Evolutionary conservation across 2,329 filamentous ascomycete species (phyloP).

Genomic region (Emericellopsis atlantica): DNA sequence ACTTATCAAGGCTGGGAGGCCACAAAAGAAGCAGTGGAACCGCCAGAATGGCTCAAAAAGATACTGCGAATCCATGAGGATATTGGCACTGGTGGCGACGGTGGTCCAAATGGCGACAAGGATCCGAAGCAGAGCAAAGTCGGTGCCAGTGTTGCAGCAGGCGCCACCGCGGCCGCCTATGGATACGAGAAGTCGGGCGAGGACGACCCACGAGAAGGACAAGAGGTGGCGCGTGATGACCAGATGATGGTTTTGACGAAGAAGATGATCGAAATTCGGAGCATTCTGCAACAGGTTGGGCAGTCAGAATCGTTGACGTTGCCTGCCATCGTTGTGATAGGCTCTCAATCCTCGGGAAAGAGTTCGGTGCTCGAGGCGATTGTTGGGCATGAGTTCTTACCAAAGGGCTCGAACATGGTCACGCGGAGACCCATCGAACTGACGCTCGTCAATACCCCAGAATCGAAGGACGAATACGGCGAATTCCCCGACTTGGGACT

Average conservation of each 20-base stretch:
- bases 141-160: constrained; percentile 50
- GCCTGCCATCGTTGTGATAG: constrained; percentile 97
- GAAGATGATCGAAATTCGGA: constrained; percentile 99
- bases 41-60: constrained; percentile 67
- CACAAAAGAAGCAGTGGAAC: constrained; percentile 64
- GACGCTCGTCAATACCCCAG: constrained; percentile 88
- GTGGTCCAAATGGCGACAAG: constrained; percentile 28
- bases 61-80: constrained; percentile 52
- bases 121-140: constrained; percentile 48
- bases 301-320: constrained; percentile 81
- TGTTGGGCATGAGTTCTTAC: constrained; percentile 93
- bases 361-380: constrained; percentile 95
- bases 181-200: constrained; percentile 59
- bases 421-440: constrained; percentile 91
- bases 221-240: constrained; percentile 70
- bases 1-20: constrained; percentile 70
- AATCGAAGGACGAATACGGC: constrained; percentile 77
- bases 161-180: constrained; percentile 65
- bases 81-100: constrained; percentile 34
- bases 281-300: constrained; percentile 79
- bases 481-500: constrained; percentile 90
- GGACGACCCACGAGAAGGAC: constrained; percentile 47
- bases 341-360: constrained; percentile 95
- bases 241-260: constrained; percentile 99
- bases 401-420: constrained; percentile 98